Percentiles rank a stretch among this genome's conserved stretches.
These are phyloP conservation scores for Phragmites australis DNA, from an alignment of 176 grass and related monocot genomes.

Conservation along the genomic window DNA sequence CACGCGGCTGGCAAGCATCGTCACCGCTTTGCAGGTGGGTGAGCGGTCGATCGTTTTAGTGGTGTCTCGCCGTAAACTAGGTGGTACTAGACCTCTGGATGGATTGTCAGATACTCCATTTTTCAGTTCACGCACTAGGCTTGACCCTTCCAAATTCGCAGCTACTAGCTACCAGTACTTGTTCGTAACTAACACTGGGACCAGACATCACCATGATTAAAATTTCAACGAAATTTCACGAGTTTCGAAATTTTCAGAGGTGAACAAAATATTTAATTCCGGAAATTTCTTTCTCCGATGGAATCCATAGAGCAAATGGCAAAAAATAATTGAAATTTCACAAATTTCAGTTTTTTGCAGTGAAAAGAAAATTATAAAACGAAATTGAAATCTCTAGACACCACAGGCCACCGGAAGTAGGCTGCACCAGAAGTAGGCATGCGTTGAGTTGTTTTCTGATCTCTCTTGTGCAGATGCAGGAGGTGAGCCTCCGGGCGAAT, in stretches of 20 bases:
- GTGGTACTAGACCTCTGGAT: not conserved
- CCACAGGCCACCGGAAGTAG: not conserved
- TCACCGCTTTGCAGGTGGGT: conserved; percentile 64
- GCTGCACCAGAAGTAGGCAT: not conserved
- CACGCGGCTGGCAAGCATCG: conserved; percentile 52
- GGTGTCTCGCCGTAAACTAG: conserved; percentile 13
- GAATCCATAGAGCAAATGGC: too few species aligned
- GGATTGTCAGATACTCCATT: conserved; percentile 15
- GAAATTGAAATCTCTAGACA: too few species aligned
- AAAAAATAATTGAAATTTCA: too few species aligned
- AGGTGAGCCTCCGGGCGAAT: conserved; percentile 72
- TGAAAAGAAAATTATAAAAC: too few species aligned
- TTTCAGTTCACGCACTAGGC: too few species aligned
- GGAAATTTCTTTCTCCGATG: too few species aligned
- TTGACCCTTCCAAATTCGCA: not conserved
- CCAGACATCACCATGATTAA: too few species aligned
- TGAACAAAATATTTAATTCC: too few species aligned
- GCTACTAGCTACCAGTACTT: not conserved
- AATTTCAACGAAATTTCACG: too few species aligned
- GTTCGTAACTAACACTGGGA: not conserved
- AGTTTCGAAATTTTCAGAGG: too few species aligned
- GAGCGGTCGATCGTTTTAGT: conserved; percentile 34
- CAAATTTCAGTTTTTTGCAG: too few species aligned
- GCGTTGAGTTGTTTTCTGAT: not conserved
- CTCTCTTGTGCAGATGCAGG: conserved; percentile 51